Conservation (phyloP, 352 stramenopile genomes). For the Phytophthora quininea region DNA sequence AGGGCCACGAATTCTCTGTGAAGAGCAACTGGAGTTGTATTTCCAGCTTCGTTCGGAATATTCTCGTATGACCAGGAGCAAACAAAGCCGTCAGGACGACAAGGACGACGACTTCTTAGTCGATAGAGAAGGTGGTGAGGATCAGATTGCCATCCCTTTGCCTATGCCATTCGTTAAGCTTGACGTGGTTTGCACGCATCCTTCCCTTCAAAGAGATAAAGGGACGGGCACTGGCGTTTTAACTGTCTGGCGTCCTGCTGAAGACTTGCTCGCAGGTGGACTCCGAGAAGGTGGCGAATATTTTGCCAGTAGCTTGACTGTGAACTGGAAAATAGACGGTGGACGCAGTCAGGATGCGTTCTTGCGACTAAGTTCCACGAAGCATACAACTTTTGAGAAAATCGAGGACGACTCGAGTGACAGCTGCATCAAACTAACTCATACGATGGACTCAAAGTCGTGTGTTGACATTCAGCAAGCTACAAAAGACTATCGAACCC, state of each 20-base stretch:
- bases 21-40: constrained; percentile 64
- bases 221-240: constrained; percentile 46
- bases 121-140: constrained; percentile 11
- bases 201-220: constrained; percentile 10
- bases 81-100: constrained; percentile 22
- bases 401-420: constrained; percentile 9
- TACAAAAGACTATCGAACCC: constrained; percentile 28
- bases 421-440: too few species aligned
- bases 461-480: constrained; percentile 38
- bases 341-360: constrained; percentile 43
- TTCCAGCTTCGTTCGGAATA: constrained; percentile 51
- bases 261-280: constrained; percentile 49
- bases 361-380: constrained; percentile 67
- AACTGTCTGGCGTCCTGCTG: constrained; percentile 68
- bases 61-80: constrained; percentile 13
- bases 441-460: background rate
- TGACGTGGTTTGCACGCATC: constrained; percentile 67
- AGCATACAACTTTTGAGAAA: constrained; percentile 56
- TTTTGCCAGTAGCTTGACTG: constrained; percentile 60
- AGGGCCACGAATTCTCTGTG: constrained; percentile 66
- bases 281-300: constrained; percentile 63
- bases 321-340: constrained; percentile 72
- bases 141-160: constrained; percentile 34
- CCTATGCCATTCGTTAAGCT: constrained; percentile 75
- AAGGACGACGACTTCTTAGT: constrained; percentile 6